phyloP scores from a whole-genome alignment of 2,329 filamentous ascomycete genomes.

The Bipolaris victoriae region DNA sequence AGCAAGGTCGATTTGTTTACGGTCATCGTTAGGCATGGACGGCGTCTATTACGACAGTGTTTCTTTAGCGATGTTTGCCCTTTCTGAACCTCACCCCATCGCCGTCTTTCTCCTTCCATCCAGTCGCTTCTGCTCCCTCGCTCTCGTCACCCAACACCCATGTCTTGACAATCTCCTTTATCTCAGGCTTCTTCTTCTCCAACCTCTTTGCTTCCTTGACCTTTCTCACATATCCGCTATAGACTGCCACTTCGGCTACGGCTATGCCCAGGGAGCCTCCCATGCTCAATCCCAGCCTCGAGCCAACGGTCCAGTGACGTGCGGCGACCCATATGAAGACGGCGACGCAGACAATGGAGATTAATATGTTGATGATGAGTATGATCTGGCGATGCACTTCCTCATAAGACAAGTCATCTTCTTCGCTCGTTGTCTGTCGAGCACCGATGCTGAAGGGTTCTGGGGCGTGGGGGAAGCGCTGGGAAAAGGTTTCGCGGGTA shows the following conservation, averaged over 20 bases:
- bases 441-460: conserved; percentile 55
- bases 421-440: conserved; percentile 50
- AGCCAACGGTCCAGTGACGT: conserved; percentile 75
- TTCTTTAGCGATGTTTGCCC: conserved; percentile 52
- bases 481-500: conserved; percentile 63
- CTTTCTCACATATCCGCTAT: conserved; percentile 75
- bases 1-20: conserved; percentile 1
- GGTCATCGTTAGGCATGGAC: conserved; percentile 7
- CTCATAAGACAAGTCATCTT: conserved; percentile 70
- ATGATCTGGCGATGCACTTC: conserved; percentile 82
- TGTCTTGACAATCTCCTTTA: conserved; percentile 72
- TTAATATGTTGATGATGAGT: conserved; percentile 86
- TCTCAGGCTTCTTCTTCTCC: conserved; percentile 66
- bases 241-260: conserved; percentile 78
- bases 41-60: conserved; percentile 16
- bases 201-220: conserved; percentile 70
- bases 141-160: conserved; percentile 63
- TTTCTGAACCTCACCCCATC: conserved; percentile 51
- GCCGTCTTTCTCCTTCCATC: conserved; percentile 33
- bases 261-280: conserved; percentile 72
- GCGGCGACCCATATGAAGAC: conserved; percentile 79
- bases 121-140: conserved; percentile 18
- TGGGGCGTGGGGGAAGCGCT: conserved; percentile 61
- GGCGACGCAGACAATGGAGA: conserved; percentile 82
- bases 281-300: conserved; percentile 73